Percentiles rank a stretch among this genome's conserved stretches.
These are phyloP conservation scores for Brasilioporus rufonigricans DNA, from an alignment of 768 basidiomycete species.

Conservation along the genomic window DNA sequence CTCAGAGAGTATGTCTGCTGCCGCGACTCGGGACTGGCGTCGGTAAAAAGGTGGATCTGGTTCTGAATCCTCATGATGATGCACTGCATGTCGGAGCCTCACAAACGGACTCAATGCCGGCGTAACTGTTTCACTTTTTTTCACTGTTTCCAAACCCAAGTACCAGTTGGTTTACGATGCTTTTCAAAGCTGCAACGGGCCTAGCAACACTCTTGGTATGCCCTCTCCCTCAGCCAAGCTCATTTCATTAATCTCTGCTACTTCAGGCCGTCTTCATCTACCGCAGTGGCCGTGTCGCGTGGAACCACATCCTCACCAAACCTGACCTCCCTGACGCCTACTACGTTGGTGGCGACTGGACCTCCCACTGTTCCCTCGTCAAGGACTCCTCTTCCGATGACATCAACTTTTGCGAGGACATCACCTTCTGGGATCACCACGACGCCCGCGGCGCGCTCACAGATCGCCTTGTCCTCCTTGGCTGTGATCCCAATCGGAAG, in stretches of 20 bases:
- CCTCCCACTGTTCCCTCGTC: constrained; percentile 44
- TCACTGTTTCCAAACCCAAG: too few species aligned
- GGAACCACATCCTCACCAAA: constrained; percentile 40
- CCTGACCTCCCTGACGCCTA: constrained; percentile 50
- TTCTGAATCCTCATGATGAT: too few species aligned
- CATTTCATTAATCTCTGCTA: neutral
- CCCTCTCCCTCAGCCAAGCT: neutral
- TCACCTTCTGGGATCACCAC: constrained; percentile 59
- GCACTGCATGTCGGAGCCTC: too few species aligned
- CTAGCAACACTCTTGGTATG: constrained; percentile 13
- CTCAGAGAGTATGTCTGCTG: too few species aligned
- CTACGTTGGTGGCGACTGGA: constrained; percentile 48
- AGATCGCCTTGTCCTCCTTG: constrained; percentile 44
- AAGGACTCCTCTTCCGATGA: constrained; percentile 31
- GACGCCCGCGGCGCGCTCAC: constrained; percentile 37
- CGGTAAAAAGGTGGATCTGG: too few species aligned
- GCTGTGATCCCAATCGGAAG: constrained; percentile 44
- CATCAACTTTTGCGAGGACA: constrained; percentile 61
- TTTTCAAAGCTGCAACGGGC: constrained; percentile 5
- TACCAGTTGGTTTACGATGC: constrained; percentile 10
- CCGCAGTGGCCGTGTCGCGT: constrained; percentile 41
- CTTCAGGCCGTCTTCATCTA: constrained; percentile 43
- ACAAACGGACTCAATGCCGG: too few species aligned
- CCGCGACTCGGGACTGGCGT: too few species aligned
- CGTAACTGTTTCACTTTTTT: too few species aligned